Evolutionary conservation across 345 rosid species (phyloP).

Genomic region (Hibiscus trionum): DNA sequence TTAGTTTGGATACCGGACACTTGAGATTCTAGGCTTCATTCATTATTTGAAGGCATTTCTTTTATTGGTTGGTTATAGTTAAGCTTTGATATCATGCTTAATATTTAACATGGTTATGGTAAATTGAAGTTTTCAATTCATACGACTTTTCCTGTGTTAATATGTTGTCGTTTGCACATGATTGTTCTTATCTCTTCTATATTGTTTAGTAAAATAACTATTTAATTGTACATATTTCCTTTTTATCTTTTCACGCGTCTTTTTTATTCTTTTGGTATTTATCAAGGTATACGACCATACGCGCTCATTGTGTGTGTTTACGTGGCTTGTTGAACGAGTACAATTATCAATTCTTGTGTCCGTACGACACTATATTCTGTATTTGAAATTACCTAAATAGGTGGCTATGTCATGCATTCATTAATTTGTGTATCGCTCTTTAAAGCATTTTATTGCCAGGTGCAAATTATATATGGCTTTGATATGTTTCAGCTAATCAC

Average conservation of each 20-base stretch:
- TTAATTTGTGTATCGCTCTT: neutral
- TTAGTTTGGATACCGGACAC: neutral
- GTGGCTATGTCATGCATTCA: neutral
- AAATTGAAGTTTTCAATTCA: neutral
- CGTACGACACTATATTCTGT: neutral
- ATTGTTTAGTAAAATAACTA: neutral
- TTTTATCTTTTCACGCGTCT: neutral
- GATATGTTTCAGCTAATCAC: neutral
- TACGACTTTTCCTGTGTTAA: neutral
- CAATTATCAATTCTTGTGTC: neutral
- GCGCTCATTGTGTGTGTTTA: neutral
- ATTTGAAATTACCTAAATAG: neutral
- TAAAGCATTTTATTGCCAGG: neutral
- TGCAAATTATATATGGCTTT: neutral
- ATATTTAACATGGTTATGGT: neutral
- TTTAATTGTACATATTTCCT: too few species aligned
- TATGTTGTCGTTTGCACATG: neutral
- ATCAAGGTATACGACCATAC: neutral
- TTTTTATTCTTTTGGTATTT: neutral
- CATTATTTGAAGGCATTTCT: neutral
- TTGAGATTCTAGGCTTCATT: constrained; percentile 2
- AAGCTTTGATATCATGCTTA: neutral
- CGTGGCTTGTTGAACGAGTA: neutral
- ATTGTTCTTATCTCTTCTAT: neutral
- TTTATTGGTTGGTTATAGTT: neutral